A percentile compares a stretch with the other conserved stretches of the same genome.
Evolutionary conservation across 176 grass and related monocot species (phyloP).

Genomic region (Metroxylon sagu): DNA sequence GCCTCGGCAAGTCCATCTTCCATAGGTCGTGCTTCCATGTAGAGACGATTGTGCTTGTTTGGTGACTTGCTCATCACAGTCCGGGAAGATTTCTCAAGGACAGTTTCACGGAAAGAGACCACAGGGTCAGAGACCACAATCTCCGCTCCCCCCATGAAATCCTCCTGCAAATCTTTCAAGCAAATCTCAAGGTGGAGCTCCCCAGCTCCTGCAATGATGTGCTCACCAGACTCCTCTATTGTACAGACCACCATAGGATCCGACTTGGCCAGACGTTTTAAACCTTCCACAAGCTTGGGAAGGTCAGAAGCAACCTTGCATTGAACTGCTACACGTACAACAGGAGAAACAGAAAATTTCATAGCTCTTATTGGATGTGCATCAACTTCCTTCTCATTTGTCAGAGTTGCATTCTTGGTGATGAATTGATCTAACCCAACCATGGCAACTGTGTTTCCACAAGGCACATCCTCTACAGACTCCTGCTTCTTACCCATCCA

Average conservation of each 20-base stretch:
- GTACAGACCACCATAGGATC: slow-evolving; percentile 3
- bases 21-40: too few relatives aligned
- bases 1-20: too few relatives aligned
- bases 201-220: not conserved
- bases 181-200: slow-evolving; percentile 8
- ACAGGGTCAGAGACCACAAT: not conserved
- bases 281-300: slow-evolving; percentile 5
- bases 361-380: not conserved
- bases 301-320: slow-evolving; percentile 4
- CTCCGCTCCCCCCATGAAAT: not conserved
- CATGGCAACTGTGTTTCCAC: slow-evolving; percentile 3
- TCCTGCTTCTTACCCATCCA: slow-evolving; percentile 18
- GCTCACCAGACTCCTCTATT: not conserved
- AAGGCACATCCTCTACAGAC: slow-evolving; percentile 11
- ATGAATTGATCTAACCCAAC: slow-evolving; percentile 3
- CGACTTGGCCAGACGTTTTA: slow-evolving; percentile 3
- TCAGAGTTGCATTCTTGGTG: slow-evolving; percentile 2
- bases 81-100: too few relatives aligned
- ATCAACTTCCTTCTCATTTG: too few relatives aligned
- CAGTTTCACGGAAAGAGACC: not conserved
- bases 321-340: slow-evolving; percentile 3
- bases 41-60: too few relatives aligned
- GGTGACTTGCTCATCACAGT: too few relatives aligned
- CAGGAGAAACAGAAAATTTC: slow-evolving; percentile 3
- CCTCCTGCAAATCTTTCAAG: not conserved